phyloP scores from a whole-genome alignment of 208 protist species.

The Angomonas ambiguus region DNA sequence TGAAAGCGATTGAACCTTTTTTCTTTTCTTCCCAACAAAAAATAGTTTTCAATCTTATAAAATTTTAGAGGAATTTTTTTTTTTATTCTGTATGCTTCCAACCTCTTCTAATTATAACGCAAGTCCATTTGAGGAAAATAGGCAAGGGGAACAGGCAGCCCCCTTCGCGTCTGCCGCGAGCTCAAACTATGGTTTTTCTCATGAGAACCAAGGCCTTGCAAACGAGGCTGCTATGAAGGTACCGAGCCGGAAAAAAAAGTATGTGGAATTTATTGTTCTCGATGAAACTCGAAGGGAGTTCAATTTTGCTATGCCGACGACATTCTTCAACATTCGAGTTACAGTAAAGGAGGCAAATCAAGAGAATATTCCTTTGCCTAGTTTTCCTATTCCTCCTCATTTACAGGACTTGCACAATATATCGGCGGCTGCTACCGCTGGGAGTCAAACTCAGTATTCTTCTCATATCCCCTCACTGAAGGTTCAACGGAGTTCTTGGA shows the following conservation, averaged over 20 bases:
- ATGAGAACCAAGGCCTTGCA: not conserved
- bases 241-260: not conserved
- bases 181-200: not conserved
- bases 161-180: constrained; percentile 33
- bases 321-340: not conserved
- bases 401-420: not conserved
- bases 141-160: constrained; percentile 9
- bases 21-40: too few relatives aligned
- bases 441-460: not conserved
- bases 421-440: not conserved
- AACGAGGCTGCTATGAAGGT: not conserved
- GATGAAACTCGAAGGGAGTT: not conserved
- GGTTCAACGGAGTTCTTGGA: not conserved
- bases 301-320: not conserved
- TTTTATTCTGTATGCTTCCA: not conserved
- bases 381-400: not conserved
- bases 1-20: not conserved
- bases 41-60: not conserved
- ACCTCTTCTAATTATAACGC: not conserved
- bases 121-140: not conserved
- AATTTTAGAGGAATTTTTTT: not conserved
- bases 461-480: not conserved
- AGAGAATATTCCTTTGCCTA: not conserved
- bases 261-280: not conserved
- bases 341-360: not conserved